These are phyloP conservation scores for Trifolium repens DNA, from an alignment of 306 rosid species.

Conservation along the genomic window DNA sequence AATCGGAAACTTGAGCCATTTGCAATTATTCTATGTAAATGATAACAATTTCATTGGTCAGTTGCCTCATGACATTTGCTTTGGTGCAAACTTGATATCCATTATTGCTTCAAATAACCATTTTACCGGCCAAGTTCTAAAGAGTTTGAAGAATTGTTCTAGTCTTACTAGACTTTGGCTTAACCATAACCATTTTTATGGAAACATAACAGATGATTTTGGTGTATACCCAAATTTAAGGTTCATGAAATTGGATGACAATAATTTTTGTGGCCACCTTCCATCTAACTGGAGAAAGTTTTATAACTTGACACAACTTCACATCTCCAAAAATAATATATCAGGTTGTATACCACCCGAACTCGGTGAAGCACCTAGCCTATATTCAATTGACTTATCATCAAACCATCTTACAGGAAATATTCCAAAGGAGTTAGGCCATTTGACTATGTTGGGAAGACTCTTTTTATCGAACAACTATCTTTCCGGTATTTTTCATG, in stretches of 20 bases:
- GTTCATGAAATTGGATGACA: no score
- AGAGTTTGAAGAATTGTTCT: not conserved
- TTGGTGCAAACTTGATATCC: not conserved
- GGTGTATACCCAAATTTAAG: not conserved
- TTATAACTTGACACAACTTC: not conserved
- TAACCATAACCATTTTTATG: not conserved
- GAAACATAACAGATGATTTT: no score
- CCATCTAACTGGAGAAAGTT: not conserved
- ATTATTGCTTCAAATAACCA: not conserved
- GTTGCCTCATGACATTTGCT: not conserved
- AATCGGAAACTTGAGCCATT: not conserved
- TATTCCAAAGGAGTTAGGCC: not conserved
- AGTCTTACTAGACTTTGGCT: not conserved
- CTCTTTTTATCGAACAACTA: not conserved
- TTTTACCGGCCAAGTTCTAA: not conserved
- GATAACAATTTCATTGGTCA: not conserved
- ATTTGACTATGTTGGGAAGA: not conserved
- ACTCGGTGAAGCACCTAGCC: not conserved
- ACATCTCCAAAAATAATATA: not conserved
- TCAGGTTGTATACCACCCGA: not conserved
- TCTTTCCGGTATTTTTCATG: not conserved
- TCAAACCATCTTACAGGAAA: not conserved
- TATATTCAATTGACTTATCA: not conserved
- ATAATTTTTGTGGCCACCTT: not conserved
- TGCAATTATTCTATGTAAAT: no score